Evolutionary conservation across 345 rosid genomes (phyloP), one percentile per base, ranked within the genome.

Genomic region (Gossypium stocksii): DNA sequence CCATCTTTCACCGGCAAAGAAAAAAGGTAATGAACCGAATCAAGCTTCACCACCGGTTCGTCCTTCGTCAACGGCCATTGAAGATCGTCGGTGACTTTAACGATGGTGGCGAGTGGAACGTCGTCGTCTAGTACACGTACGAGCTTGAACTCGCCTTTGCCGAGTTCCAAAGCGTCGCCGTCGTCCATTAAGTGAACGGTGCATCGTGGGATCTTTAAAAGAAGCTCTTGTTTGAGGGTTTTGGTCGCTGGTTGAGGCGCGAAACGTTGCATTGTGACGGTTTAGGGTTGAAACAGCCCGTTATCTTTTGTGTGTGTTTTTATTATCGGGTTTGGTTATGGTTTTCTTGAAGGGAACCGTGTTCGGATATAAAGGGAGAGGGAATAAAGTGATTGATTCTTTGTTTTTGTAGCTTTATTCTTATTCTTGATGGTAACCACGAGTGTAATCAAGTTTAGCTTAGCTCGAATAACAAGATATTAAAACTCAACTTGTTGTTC

Each of bases 1-100:
- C 93, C 96, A 68, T 89, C 91, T 65, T 83, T 87, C 78, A 92
- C 89, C 13, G 96, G 97, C 73, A 94, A 78, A 0, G 97, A 87
- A 77, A 94, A 94, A 23, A 94, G 79, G 77, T 94, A 94, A 66
- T 92, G 90, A 53, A 81, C 78, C 38, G 85, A 45, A 67, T 89
- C 95, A 2, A 92, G 84, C 83, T 92, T 94, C 63, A 94, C 87
- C 2, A 89, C 98, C 0, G 98, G 95, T 83, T 94, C 97, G 74
- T 94, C 98, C 80, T 87, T 91, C 13, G 96, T 92, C 77, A 94
- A 76, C 0, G 97, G 98, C 97, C 98, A 94, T 72, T 89, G 94
- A 54, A 94, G 89, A 46, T 91, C 87, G 14, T 77, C 80, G 13
- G 97, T 97, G 44, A 94, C 85, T 77, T 86, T 88, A 0, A 94